These are phyloP conservation scores for Tulasnella sp. DNA, from an alignment of 768 basidiomycete genomes.

Conservation along the genomic window DNA sequence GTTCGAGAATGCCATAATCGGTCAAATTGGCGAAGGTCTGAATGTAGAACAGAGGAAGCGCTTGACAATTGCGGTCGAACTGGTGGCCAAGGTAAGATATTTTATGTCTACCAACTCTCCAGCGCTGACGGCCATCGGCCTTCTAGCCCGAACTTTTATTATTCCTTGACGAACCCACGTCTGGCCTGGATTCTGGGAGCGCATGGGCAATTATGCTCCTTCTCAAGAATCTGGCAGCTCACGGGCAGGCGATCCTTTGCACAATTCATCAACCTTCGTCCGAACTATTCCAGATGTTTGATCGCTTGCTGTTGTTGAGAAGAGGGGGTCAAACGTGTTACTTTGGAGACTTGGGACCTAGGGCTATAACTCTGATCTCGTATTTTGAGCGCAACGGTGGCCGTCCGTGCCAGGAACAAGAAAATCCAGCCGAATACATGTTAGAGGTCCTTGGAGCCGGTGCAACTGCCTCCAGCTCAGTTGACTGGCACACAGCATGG, in stretches of 20 bases:
- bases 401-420: slow-evolving; percentile 43
- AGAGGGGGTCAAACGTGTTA: slow-evolving; percentile 68
- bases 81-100: slow-evolving; percentile 29
- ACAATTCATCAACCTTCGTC: slow-evolving; percentile 88
- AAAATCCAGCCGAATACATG: slow-evolving; percentile 64
- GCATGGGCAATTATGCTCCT: slow-evolving; percentile 37
- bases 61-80: slow-evolving; percentile 29
- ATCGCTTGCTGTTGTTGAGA: slow-evolving; percentile 59
- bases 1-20: slow-evolving; percentile 34
- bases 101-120: slow-evolving; percentile 22
- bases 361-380: slow-evolving; percentile 47
- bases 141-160: slow-evolving; percentile 59
- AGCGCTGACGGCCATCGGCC: too few species aligned
- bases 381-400: slow-evolving; percentile 68
- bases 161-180: slow-evolving; percentile 79
- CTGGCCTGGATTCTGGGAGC: slow-evolving; percentile 34
- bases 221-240: slow-evolving; percentile 59
- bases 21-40: slow-evolving; percentile 32
- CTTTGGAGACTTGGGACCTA: slow-evolving; percentile 56
- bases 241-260: slow-evolving; percentile 84
- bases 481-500: slow-evolving; percentile 86
- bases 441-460: slow-evolving; percentile 36
- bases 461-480: slow-evolving; percentile 44
- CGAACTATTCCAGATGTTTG: slow-evolving; percentile 73
- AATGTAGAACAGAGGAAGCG: slow-evolving; percentile 31